Conservation (phyloP, 495 filamentous ascomycete genomes). For the Penicillium cinerascens region DNA sequence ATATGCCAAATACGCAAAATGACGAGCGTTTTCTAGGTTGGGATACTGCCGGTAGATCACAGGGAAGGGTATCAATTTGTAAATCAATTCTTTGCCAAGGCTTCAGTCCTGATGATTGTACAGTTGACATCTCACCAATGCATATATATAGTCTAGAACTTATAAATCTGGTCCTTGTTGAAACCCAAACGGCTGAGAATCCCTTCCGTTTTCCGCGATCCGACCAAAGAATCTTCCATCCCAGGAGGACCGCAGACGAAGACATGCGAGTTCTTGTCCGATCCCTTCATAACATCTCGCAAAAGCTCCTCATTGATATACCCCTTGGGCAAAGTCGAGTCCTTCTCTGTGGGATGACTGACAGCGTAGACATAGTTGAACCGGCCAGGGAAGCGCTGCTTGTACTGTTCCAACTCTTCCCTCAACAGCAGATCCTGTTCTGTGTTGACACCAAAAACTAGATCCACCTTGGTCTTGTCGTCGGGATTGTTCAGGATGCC, state of each 20-base stretch:
- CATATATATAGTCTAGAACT: slow-evolving; percentile 28
- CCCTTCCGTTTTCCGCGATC: slow-evolving; percentile 33
- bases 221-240: slow-evolving; percentile 57
- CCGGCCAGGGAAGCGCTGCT: slow-evolving; percentile 51
- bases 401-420: slow-evolving; percentile 51
- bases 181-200: slow-evolving; percentile 53
- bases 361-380: slow-evolving; percentile 61
- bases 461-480: slow-evolving; percentile 59
- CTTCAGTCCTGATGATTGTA: not conserved
- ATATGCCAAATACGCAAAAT: too few relatives aligned
- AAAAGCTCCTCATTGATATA: slow-evolving; percentile 56
- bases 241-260: slow-evolving; percentile 60
- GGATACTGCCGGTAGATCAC: too few relatives aligned
- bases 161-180: slow-evolving; percentile 50
- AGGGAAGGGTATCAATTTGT: too few relatives aligned
- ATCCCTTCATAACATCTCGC: slow-evolving; percentile 39
- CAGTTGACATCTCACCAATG: not conserved
- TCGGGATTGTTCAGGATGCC: slow-evolving; percentile 60
- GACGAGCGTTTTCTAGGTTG: too few relatives aligned
- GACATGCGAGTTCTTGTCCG: slow-evolving; percentile 49
- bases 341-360: slow-evolving; percentile 37
- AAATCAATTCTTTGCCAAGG: not conserved
- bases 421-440: slow-evolving; percentile 59
- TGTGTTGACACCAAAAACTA: slow-evolving; percentile 64
- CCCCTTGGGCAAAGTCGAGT: slow-evolving; percentile 44